A percentile compares a stretch with the other conserved stretches of the same genome.
Evolutionary conservation across 345 rosid species (phyloP).

Genomic region (Geranium rotundifolium): DNA sequence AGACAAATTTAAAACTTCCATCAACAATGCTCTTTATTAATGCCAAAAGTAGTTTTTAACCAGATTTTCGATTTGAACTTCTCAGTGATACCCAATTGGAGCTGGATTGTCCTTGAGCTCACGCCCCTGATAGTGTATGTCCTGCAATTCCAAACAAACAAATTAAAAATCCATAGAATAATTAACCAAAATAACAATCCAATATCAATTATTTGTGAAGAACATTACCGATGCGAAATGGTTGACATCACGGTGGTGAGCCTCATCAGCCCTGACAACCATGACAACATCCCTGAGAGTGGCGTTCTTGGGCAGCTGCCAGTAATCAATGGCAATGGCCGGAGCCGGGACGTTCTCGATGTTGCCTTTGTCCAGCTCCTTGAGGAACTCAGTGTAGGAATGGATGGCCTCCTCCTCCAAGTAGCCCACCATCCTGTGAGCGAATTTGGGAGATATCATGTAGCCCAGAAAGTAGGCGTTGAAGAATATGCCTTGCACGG

Average conservation of each 20-base stretch:
- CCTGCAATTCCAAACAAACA: constrained; percentile 19
- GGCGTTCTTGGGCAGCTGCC: constrained; percentile 10
- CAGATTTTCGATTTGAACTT: background rate
- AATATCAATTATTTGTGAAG: too few relatives aligned
- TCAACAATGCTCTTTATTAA: background rate
- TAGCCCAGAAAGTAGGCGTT: constrained; percentile 19
- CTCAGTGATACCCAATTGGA: constrained; percentile 51
- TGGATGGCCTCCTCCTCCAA: constrained; percentile 20
- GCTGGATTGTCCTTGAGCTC: constrained; percentile 49
- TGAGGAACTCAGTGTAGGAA: constrained; percentile 20
- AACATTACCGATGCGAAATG: constrained; percentile 14
- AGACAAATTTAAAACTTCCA: too few relatives aligned
- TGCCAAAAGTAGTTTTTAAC: too few relatives aligned
- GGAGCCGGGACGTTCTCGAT: constrained; percentile 20
- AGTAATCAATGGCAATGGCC: constrained; percentile 19
- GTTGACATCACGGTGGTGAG: constrained; percentile 20
- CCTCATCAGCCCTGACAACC: constrained; percentile 20
- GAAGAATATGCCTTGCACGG: constrained; percentile 18
- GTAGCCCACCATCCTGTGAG: constrained; percentile 17
- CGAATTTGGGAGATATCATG: constrained; percentile 17
- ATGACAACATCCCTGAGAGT: constrained; percentile 12
- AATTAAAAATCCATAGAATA: too few relatives aligned
- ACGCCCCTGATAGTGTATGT: constrained; percentile 48
- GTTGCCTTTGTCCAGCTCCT: constrained; percentile 19
- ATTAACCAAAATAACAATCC: background rate